These are phyloP conservation scores for Gossypium trilobum DNA, from an alignment of 441 rosid genomes.

Conservation along the genomic window DNA sequence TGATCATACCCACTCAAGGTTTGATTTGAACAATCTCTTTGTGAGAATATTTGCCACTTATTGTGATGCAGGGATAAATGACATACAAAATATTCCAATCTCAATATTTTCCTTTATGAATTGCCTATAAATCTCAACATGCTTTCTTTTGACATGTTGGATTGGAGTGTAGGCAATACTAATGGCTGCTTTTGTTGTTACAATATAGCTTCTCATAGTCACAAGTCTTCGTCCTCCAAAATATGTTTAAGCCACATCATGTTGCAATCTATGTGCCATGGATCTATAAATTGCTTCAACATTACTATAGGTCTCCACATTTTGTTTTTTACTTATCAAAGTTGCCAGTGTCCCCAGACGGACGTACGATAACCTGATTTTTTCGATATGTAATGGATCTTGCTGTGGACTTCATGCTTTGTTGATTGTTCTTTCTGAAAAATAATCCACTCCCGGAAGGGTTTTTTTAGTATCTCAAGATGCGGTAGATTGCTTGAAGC, in stretches of 20 bases:
- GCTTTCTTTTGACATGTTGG: not conserved
- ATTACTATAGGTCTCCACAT: not conserved
- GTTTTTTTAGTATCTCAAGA: not conserved
- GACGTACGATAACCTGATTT: not conserved
- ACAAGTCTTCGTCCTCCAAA: not conserved
- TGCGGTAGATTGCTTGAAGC: not conserved
- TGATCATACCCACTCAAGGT: not conserved
- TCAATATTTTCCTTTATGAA: not conserved
- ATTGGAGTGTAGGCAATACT: not conserved
- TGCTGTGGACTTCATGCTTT: not conserved
- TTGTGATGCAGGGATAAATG: not conserved
- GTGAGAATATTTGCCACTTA: not conserved
- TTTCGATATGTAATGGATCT: not conserved
- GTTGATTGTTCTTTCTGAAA: not conserved
- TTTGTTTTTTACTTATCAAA: not conserved
- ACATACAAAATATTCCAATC: not conserved
- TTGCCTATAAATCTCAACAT: not conserved
- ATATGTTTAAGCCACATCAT: not conserved
- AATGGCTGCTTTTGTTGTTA: not conserved
- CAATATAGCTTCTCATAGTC: not conserved
- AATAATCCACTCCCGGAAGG: not conserved
- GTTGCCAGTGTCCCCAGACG: not conserved
- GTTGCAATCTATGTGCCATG: not conserved
- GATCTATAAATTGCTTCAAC: not conserved
- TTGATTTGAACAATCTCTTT: not conserved